These are phyloP conservation scores for Cladophialophora chaetospira DNA, from an alignment of 2,329 filamentous ascomycete genomes.

Conservation along the genomic window DNA sequence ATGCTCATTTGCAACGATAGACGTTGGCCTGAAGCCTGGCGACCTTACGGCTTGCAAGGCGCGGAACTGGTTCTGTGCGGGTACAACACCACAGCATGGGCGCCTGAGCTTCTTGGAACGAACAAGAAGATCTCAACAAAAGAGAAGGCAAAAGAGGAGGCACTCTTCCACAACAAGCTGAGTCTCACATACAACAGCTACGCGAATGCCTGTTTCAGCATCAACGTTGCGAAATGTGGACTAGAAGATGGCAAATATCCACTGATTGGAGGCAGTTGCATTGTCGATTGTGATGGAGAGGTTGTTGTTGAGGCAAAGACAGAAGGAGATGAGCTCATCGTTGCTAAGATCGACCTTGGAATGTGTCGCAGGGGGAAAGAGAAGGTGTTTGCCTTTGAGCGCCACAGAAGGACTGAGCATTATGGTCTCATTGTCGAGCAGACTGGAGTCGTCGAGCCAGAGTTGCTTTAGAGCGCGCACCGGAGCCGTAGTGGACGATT, in stretches of 20 bases:
- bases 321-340: constrained; percentile 53
- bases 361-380: constrained; percentile 53
- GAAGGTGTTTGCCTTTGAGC: constrained; percentile 44
- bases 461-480: constrained; percentile 12
- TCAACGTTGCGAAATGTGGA: constrained; percentile 54
- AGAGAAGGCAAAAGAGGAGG: constrained; percentile 50
- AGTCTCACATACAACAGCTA: constrained; percentile 57
- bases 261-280: constrained; percentile 53
- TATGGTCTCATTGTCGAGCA: constrained; percentile 36
- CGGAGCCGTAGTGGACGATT: too few relatives aligned
- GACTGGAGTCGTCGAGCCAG: constrained; percentile 44
- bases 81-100: constrained; percentile 55
- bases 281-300: constrained; percentile 53
- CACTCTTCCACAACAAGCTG: constrained; percentile 56
- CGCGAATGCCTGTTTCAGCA: constrained; percentile 55
- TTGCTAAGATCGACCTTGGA: constrained; percentile 54
- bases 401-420: constrained; percentile 38
- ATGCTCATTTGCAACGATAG: constrained; percentile 61
- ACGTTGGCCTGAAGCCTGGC: constrained; percentile 58
- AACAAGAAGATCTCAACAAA: constrained; percentile 43
- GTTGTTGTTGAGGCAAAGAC: constrained; percentile 54
- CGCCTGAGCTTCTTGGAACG: constrained; percentile 50
- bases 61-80: constrained; percentile 53
- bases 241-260: constrained; percentile 54
- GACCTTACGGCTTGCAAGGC: constrained; percentile 55